phyloP scores from a whole-genome alignment of 495 filamentous ascomycete species.

The Entonaema liquescens region DNA sequence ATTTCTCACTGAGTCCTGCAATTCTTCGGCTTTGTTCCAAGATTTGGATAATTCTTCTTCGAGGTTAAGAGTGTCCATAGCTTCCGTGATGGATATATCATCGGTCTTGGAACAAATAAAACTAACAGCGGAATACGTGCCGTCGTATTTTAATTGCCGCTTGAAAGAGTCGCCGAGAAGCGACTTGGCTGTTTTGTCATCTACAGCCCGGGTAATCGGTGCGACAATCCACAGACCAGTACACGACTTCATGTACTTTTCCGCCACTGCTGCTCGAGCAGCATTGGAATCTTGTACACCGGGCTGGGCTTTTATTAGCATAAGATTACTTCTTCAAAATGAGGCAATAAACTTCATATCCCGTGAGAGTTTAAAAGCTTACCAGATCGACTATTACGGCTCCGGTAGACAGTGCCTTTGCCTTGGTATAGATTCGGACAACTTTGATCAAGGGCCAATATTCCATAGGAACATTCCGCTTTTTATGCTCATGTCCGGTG shows the following conservation, averaged over 20 bases:
- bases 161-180: conserved; percentile 70
- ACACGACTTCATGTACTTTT: conserved; percentile 68
- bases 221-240: conserved; percentile 69
- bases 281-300: conserved; percentile 72
- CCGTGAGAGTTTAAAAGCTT: conserved; percentile 20
- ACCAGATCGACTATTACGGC: conserved; percentile 71
- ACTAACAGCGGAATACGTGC: conserved; percentile 62
- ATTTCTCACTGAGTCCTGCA: conserved; percentile 38
- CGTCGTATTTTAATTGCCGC: conserved; percentile 71
- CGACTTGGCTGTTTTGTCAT: conserved; percentile 69
- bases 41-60: conserved; percentile 54
- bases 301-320: conserved; percentile 49
- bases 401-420: conserved; percentile 65
- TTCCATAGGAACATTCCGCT: conserved; percentile 54
- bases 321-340: neutral
- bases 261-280: conserved; percentile 67
- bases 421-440: conserved; percentile 67
- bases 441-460: conserved; percentile 75
- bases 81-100: conserved; percentile 61
- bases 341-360: neutral
- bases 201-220: conserved; percentile 70
- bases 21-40: conserved; percentile 24
- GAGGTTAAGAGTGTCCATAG: conserved; percentile 48
- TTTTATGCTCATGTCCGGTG: conserved; percentile 12
- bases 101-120: conserved; percentile 78